A percentile compares a stretch with the other conserved stretches of the same genome.
These are phyloP conservation scores for Dactylellina haptotyla DNA, from an alignment of 2,329 filamentous ascomycete genomes.

Conservation along the genomic window DNA sequence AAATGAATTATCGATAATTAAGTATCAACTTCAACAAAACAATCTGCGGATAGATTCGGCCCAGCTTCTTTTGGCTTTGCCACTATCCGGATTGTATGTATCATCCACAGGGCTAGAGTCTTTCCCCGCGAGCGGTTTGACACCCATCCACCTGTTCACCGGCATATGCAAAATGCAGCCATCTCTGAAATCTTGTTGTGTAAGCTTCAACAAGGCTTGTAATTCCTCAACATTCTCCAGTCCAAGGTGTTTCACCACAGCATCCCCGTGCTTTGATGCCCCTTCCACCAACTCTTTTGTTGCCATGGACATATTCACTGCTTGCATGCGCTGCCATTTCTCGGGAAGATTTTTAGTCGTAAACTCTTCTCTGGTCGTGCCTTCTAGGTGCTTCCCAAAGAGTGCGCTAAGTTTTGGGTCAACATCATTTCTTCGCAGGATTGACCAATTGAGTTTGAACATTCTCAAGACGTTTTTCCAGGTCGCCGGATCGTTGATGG, in stretches of 20 bases:
- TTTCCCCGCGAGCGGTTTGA: slow-evolving; percentile 5
- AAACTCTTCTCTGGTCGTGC: slow-evolving; percentile 16
- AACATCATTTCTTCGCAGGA: slow-evolving; percentile 30
- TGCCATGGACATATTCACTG: slow-evolving; percentile 33
- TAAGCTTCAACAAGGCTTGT: slow-evolving; percentile 15
- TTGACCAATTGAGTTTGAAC: slow-evolving; percentile 37
- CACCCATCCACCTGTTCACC: slow-evolving; percentile 30
- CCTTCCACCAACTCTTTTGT: slow-evolving; percentile 19
- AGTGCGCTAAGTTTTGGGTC: slow-evolving; percentile 29
- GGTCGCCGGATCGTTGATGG: slow-evolving; percentile 9
- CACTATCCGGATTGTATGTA: neutral
- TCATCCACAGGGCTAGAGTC: neutral
- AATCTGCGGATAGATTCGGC: neutral
- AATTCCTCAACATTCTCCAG: slow-evolving; percentile 18
- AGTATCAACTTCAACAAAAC: too few species aligned
- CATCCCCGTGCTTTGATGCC: slow-evolving; percentile 14
- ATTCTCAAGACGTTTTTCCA: slow-evolving; percentile 25
- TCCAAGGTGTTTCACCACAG: slow-evolving; percentile 22
- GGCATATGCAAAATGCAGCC: slow-evolving; percentile 34
- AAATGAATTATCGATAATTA: too few species aligned
- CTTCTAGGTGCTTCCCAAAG: slow-evolving; percentile 14
- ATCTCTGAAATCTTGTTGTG: slow-evolving; percentile 30
- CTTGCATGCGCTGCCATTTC: slow-evolving; percentile 28
- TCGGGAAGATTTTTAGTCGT: slow-evolving; percentile 21
- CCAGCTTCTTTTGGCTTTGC: neutral